Evolutionary conservation across 2,329 filamentous ascomycete species (phyloP).

Genomic region (Hysterium pulicare): DNA sequence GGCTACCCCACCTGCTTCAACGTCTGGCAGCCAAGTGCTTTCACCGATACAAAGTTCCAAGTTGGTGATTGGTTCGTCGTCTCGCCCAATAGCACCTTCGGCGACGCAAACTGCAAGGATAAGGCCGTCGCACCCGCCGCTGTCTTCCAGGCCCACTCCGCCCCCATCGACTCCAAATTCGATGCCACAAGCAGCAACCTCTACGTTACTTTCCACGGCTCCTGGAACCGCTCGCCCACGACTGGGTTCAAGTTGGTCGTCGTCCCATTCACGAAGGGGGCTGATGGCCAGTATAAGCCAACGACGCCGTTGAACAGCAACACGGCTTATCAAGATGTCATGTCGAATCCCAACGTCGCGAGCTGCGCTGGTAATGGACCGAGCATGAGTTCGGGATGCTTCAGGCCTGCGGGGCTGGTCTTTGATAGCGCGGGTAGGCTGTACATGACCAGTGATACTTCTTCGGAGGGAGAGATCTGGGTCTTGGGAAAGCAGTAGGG

Average conservation of each 20-base stretch:
- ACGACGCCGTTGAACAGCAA: constrained; percentile 45
- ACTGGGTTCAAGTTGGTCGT: constrained; percentile 50
- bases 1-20: constrained; percentile 70
- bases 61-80: constrained; percentile 39
- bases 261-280: constrained; percentile 41
- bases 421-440: constrained; percentile 50
- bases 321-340: constrained; percentile 50
- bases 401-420: constrained; percentile 59
- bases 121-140: constrained; percentile 46
- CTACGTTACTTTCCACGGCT: constrained; percentile 68
- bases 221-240: constrained; percentile 55
- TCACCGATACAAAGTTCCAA: constrained; percentile 50
- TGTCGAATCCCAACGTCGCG: constrained; percentile 52
- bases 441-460: constrained; percentile 57
- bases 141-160: constrained; percentile 62
- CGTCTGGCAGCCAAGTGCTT: constrained; percentile 55
- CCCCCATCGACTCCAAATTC: constrained; percentile 69
- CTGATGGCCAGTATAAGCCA: constrained; percentile 39
- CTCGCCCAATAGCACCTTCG: constrained; percentile 37
- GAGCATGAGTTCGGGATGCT: constrained; percentile 45
- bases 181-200: constrained; percentile 53
- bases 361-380: constrained; percentile 48
- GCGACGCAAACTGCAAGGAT: constrained; percentile 45
- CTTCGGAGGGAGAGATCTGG: constrained; percentile 29
- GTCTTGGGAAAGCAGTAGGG: constrained; percentile 21